Percentiles rank a stretch among this genome's conserved stretches.
Conservation (phyloP, 768 basidiomycete species). For the Boletellus sp. region DNA sequence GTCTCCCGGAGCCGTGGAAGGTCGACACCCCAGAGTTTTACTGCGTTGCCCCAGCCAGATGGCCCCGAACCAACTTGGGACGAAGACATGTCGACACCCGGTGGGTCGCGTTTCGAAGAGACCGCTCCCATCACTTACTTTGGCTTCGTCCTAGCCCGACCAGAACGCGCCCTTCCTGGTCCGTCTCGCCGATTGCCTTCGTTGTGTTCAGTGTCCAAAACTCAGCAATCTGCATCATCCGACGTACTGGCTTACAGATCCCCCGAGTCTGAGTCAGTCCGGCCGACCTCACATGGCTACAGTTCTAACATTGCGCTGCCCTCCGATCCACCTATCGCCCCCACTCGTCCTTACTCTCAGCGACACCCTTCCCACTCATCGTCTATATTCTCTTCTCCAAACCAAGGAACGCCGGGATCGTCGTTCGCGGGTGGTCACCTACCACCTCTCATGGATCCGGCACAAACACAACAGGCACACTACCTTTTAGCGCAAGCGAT, state of each 20-base stretch:
- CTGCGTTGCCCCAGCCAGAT: slow-evolving; percentile 2
- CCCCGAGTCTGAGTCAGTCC: slow-evolving; percentile 5
- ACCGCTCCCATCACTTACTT: slow-evolving; percentile 5
- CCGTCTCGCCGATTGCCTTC: slow-evolving; percentile 9
- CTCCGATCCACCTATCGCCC: slow-evolving; percentile 15
- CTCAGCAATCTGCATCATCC: slow-evolving; percentile 4
- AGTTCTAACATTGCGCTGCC: slow-evolving; percentile 1
- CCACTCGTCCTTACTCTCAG: slow-evolving; percentile 21
- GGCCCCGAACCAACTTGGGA: not conserved
- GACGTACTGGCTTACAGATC: slow-evolving; percentile 7
- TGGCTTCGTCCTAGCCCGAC: slow-evolving; percentile 7
- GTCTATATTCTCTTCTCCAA: slow-evolving; percentile 15
- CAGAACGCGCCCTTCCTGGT: slow-evolving; percentile 1
- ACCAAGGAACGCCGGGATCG: slow-evolving; percentile 11
- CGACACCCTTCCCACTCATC: slow-evolving; percentile 18
- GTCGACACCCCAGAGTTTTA: slow-evolving; percentile 5
- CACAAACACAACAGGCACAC: slow-evolving; percentile 37
- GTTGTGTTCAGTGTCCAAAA: slow-evolving; percentile 7
- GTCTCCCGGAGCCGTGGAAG: slow-evolving; percentile 5
- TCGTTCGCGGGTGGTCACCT: slow-evolving; percentile 28
- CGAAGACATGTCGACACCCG: slow-evolving; percentile 5
- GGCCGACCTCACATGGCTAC: not conserved
- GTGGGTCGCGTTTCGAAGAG: slow-evolving; percentile 8
- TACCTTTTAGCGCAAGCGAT: slow-evolving; percentile 38
- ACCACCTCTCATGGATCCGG: slow-evolving; percentile 25